These are phyloP conservation scores for Saprolegnia parasitica DNA, from an alignment of 352 stramenopile species.

Conservation along the genomic window DNA sequence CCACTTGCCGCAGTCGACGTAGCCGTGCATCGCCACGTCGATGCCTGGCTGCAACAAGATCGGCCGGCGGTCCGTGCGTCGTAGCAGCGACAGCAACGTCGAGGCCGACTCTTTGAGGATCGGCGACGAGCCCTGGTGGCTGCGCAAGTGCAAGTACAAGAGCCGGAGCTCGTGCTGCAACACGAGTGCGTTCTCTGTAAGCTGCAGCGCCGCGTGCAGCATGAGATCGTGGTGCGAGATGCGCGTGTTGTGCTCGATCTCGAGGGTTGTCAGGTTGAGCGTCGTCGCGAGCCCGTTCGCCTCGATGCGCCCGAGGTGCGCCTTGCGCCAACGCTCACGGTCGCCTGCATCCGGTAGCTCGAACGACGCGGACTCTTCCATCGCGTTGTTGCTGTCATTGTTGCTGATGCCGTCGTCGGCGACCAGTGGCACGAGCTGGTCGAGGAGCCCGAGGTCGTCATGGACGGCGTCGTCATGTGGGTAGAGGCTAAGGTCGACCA, in stretches of 20 bases:
- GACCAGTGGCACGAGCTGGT: neutral
- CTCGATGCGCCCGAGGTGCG: slow-evolving; percentile 19
- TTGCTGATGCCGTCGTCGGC: neutral
- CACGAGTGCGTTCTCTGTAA: slow-evolving; percentile 22
- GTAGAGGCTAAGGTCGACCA: slow-evolving; percentile 1
- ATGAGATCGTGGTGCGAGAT: slow-evolving; percentile 27
- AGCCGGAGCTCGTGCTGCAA: slow-evolving; percentile 17
- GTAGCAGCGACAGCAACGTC: slow-evolving; percentile 9
- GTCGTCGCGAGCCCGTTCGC: neutral
- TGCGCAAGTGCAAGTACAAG: slow-evolving; percentile 26
- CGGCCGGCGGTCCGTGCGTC: slow-evolving; percentile 20
- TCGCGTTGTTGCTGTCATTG: slow-evolving; percentile 1
- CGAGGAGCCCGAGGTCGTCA: neutral
- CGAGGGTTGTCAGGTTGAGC: slow-evolving; percentile 20
- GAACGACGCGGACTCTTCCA: neutral
- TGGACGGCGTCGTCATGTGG: neutral
- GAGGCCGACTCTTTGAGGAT: slow-evolving; percentile 3
- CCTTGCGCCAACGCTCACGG: slow-evolving; percentile 23
- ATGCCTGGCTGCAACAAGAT: slow-evolving; percentile 27
- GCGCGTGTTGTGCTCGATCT: slow-evolving; percentile 28
- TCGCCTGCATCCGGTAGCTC: neutral
- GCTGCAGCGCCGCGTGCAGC: slow-evolving; percentile 26
- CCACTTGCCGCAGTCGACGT: slow-evolving; percentile 58
- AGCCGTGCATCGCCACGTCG: slow-evolving; percentile 41
- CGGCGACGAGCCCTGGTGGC: slow-evolving; percentile 9